Percentiles rank a stretch among this genome's conserved stretches.
Conservation (phyloP, 768 basidiomycete species). For the Solioccasus polychromus region DNA sequence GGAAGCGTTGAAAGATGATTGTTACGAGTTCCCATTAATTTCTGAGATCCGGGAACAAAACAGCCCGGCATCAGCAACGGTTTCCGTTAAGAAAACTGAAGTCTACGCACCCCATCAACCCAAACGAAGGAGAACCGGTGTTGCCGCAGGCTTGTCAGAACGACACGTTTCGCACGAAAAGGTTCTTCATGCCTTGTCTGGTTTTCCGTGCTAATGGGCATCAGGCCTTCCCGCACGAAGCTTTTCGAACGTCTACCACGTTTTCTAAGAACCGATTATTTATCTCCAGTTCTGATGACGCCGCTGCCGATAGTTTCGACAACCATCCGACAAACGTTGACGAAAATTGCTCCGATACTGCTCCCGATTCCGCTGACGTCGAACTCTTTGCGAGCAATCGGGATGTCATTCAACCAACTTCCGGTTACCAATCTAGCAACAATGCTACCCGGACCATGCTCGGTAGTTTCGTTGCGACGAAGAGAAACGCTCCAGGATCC, state of each 20-base stretch:
- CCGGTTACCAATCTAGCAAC: slow-evolving; percentile 8
- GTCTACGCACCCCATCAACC: slow-evolving; percentile 5
- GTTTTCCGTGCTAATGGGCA: slow-evolving; percentile 10
- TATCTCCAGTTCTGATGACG: slow-evolving; percentile 11
- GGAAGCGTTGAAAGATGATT: slow-evolving; percentile 20
- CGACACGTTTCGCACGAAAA: slow-evolving; percentile 3
- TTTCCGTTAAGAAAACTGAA: slow-evolving; percentile 37
- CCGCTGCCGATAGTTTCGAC: neutral
- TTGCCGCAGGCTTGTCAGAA: neutral
- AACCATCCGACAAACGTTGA: slow-evolving; percentile 15
- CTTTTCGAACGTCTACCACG: neutral
- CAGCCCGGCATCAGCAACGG: slow-evolving; percentile 29
- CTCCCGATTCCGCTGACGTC: slow-evolving; percentile 10
- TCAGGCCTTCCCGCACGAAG: slow-evolving; percentile 4
- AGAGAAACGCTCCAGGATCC: neutral
- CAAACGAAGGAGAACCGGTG: slow-evolving; percentile 18
- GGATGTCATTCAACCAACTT: slow-evolving; percentile 3
- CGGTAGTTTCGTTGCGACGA: neutral
- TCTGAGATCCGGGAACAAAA: slow-evolving; percentile 33
- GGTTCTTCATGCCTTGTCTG: slow-evolving; percentile 9
- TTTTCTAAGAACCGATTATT: slow-evolving; percentile 16
- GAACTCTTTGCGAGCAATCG: neutral
- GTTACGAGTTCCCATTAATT: slow-evolving; percentile 36
- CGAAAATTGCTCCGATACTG: slow-evolving; percentile 31
- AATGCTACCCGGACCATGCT: neutral